Conservation (phyloP, 2,329 filamentous ascomycete species). For the Alternaria arbusti region DNA sequence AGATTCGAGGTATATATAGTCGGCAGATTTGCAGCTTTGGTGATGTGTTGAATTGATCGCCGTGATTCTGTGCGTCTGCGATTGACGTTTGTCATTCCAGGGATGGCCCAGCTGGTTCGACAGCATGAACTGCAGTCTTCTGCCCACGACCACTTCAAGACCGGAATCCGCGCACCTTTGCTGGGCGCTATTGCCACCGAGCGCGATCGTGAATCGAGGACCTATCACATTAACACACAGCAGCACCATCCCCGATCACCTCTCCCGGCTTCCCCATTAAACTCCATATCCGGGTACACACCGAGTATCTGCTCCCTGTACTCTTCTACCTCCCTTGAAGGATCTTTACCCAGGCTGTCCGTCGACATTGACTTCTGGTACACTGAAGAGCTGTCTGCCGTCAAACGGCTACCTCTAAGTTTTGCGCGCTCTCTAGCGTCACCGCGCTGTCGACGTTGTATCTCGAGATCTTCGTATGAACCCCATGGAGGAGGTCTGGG, state of each 20-base stretch:
- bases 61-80: too few species aligned
- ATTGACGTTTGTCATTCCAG: too few species aligned
- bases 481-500: conserved; percentile 24
- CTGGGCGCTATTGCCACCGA: too few species aligned
- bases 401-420: neutral
- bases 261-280: conserved; percentile 19
- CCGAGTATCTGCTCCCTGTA: conserved; percentile 25
- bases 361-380: neutral
- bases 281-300: conserved; percentile 32
- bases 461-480: conserved; percentile 12
- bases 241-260: conserved; percentile 8
- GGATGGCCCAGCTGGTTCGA: too few species aligned
- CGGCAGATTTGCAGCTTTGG: too few species aligned
- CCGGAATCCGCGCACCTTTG: too few species aligned
- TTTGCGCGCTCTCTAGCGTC: conserved; percentile 11
- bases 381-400: neutral
- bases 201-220: too few species aligned
- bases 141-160: too few species aligned
- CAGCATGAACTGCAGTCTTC: too few species aligned
- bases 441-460: conserved; percentile 9
- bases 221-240: conserved; percentile 25
- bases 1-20: too few species aligned
- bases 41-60: too few species aligned
- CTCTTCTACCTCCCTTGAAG: conserved; percentile 24
- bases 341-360: conserved; percentile 4